These are phyloP conservation scores for Danielia reshetovae DNA, from an alignment of 805 yeast species.

Conservation along the genomic window DNA sequence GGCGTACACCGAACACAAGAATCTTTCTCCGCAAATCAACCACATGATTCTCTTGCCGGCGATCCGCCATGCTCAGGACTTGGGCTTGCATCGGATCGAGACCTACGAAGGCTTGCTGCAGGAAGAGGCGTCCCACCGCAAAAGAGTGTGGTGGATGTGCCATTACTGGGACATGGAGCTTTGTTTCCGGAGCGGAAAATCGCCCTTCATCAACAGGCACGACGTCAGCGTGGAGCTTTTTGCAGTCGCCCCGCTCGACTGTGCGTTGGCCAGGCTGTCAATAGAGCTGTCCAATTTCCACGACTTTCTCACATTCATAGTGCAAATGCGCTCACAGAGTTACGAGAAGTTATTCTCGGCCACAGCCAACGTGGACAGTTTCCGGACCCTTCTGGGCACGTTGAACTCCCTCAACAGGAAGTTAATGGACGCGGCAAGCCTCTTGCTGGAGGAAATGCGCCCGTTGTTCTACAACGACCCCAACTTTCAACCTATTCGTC, in stretches of 20 bases:
- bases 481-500: constrained; percentile 3
- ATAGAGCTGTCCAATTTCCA: neutral
- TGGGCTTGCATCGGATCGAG: constrained; percentile 55
- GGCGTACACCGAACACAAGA: constrained; percentile 5
- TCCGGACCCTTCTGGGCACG: constrained; percentile 16
- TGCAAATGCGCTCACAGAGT: constrained; percentile 24
- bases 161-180: constrained; percentile 42
- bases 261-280: too few species aligned
- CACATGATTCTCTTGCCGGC: constrained; percentile 41
- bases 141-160: constrained; percentile 48
- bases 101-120: constrained; percentile 30
- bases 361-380: constrained; percentile 17
- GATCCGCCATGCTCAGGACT: constrained; percentile 48
- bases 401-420: constrained; percentile 27
- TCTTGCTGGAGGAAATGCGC: constrained; percentile 16
- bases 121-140: constrained; percentile 33
- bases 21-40: constrained; percentile 19
- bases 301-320: constrained; percentile 5
- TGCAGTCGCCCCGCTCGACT: neutral
- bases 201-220: constrained; percentile 41
- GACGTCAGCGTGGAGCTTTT: constrained; percentile 24
- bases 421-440: constrained; percentile 23
- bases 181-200: constrained; percentile 44
- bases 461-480: constrained; percentile 11
- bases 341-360: constrained; percentile 33